A percentile compares a stretch with the other conserved stretches of the same genome.
These are phyloP conservation scores for Pichia phayaonensis DNA, from an alignment of 805 yeast species.

Conservation along the genomic window DNA sequence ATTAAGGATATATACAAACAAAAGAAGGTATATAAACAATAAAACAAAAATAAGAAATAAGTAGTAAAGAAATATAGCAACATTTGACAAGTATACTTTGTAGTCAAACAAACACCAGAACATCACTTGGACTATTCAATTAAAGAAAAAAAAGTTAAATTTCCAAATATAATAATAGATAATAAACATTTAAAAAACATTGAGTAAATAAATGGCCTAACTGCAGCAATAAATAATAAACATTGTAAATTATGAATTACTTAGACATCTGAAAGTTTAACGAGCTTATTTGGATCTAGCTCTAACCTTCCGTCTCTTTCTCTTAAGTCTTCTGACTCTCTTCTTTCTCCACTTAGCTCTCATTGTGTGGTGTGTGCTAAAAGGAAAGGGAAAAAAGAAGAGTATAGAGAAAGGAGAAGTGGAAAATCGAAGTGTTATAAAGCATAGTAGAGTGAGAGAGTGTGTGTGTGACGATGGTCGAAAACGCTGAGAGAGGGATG, in stretches of 20 bases:
- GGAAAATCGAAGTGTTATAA: not conserved
- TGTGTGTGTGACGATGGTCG: too few relatives aligned
- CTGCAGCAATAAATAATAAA: not conserved
- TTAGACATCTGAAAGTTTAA: conserved; percentile 2
- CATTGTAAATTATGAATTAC: not conserved
- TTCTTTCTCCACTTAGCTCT: conserved; percentile 99
- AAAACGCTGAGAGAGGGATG: not conserved
- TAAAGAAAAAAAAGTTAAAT: not conserved
- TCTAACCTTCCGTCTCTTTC: conserved; percentile 99
- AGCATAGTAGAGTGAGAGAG: not conserved
- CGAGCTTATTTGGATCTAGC: conserved; percentile 92
- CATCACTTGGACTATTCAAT: not conserved
- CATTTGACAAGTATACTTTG: not conserved
- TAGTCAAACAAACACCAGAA: not conserved
- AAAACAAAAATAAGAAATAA: not conserved
- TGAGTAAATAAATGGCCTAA: not conserved
- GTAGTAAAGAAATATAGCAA: not conserved
- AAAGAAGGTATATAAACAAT: not conserved
- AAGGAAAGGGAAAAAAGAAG: not conserved
- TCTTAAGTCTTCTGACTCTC: conserved; percentile 99
- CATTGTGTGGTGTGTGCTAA: conserved; percentile 38
- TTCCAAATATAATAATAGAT: not conserved
- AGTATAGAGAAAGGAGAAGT: not conserved
- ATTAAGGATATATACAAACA: not conserved
- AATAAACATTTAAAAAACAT: not conserved